Conservation (phyloP, 2,329 filamentous ascomycete genomes). For the Fusarium sp. region DNA sequence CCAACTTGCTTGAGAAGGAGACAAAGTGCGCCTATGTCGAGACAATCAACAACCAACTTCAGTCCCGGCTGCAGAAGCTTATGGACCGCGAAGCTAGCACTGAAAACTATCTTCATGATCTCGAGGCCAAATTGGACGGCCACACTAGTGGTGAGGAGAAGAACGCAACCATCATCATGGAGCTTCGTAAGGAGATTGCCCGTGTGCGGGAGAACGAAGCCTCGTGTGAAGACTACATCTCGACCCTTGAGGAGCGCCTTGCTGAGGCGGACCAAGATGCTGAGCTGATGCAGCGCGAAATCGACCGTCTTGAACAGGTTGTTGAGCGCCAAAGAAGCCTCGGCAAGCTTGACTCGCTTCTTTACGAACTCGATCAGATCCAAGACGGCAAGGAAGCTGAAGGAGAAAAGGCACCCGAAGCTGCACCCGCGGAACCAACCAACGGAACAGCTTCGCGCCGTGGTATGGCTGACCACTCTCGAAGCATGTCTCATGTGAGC, state of each 20-base stretch:
- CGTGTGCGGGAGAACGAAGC: conserved; percentile 89
- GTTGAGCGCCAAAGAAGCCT: conserved; percentile 94
- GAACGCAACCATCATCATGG: conserved; percentile 82
- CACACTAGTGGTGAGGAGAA: conserved; percentile 93
- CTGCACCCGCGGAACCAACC: conserved; percentile 45
- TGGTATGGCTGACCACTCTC: conserved; percentile 59
- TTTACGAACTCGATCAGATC: conserved; percentile 86
- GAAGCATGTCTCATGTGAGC: conserved; percentile 62
- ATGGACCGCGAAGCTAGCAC: conserved; percentile 91
- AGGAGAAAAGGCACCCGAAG: conserved; percentile 39
- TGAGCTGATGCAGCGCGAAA: conserved; percentile 95
- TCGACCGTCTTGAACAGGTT: conserved; percentile 92
- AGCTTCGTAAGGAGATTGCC: conserved; percentile 89
- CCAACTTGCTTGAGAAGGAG: conserved; percentile 87
- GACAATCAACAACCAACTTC: conserved; percentile 88
- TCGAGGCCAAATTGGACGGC: conserved; percentile 89
- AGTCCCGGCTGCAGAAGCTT: conserved; percentile 88
- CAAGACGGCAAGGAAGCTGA: conserved; percentile 62
- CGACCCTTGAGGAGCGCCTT: conserved; percentile 91
- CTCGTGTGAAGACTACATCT: conserved; percentile 94
- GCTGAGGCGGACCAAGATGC: conserved; percentile 96
- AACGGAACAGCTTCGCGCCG: conserved; percentile 56
- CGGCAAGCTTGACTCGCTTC: conserved; percentile 89
- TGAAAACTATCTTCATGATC: conserved; percentile 89
- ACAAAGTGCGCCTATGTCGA: conserved; percentile 93